Percentiles rank a stretch among this genome's conserved stretches.
Conservation (phyloP, 2,329 filamentous ascomycete genomes). For the Fragosphaeria purpurea region DNA sequence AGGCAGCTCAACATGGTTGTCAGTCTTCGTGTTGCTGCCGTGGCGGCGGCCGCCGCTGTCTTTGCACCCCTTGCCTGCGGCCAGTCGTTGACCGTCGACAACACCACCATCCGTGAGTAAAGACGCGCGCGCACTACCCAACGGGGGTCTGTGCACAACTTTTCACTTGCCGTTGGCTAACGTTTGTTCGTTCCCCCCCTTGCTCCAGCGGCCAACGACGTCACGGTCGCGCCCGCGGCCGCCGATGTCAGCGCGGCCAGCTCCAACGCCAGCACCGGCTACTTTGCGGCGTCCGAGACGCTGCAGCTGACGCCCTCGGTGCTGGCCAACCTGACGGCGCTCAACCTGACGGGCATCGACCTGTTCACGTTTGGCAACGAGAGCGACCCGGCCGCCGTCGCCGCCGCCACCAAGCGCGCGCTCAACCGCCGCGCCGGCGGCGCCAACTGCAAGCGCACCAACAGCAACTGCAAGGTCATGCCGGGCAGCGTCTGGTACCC, state of each 20-base stretch:
- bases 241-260: background rate
- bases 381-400: background rate
- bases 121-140: too few relatives aligned
- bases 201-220: slow-evolving; percentile 7
- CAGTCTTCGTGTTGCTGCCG: slow-evolving; percentile 1
- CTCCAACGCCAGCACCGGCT: slow-evolving; percentile 3
- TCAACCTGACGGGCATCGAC: slow-evolving; percentile 9
- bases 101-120: slow-evolving; percentile 7
- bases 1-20: background rate
- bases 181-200: background rate
- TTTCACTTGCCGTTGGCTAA: too few relatives aligned
- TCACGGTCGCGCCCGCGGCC: slow-evolving; percentile 11
- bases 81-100: slow-evolving; percentile 9
- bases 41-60: slow-evolving; percentile 4
- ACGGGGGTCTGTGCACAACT: background rate
- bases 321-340: slow-evolving; percentile 12
- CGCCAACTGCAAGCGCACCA: slow-evolving; percentile 1
- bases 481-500: slow-evolving; percentile 49
- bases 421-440: too few relatives aligned
- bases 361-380: slow-evolving; percentile 10
- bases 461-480: slow-evolving; percentile 12
- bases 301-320: slow-evolving; percentile 13
- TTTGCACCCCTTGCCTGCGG: slow-evolving; percentile 8
- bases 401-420: background rate
- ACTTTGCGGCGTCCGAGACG: slow-evolving; percentile 14